phyloP scores from a whole-genome alignment of 2,329 filamentous ascomycete genomes.

The Escovopsis sp. region DNA sequence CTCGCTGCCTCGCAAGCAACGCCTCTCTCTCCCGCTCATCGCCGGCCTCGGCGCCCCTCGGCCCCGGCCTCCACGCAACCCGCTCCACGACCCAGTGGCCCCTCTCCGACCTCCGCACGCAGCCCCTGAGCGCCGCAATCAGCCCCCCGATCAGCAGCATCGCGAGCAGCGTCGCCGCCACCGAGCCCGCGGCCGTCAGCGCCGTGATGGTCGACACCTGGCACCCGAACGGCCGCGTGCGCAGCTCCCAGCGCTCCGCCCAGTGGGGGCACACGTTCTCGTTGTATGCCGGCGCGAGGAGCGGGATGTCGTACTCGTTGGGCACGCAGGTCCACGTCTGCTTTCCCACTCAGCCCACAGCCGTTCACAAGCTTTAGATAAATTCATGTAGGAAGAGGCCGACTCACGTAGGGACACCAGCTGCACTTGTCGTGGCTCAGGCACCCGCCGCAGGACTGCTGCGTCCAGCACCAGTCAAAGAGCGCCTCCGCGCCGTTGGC shows the following conservation, averaged over 20 bases:
- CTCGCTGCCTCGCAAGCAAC: slow-evolving; percentile 10
- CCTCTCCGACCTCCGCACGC: slow-evolving; percentile 10
- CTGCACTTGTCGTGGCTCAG: slow-evolving; percentile 28
- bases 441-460: slow-evolving; percentile 33
- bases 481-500: slow-evolving; percentile 21
- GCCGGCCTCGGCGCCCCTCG: background rate
- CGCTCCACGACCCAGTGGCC: slow-evolving; percentile 8
- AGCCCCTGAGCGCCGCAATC: background rate
- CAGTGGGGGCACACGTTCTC: slow-evolving; percentile 37
- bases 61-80: background rate
- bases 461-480: slow-evolving; percentile 35
- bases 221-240: slow-evolving; percentile 22
- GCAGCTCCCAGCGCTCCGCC: slow-evolving; percentile 26
- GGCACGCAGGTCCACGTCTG: slow-evolving; percentile 41
- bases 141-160: slow-evolving; percentile 11
- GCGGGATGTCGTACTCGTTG: slow-evolving; percentile 28
- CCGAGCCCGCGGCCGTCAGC: slow-evolving; percentile 14
- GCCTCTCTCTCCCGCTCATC: slow-evolving; percentile 17
- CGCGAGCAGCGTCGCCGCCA: slow-evolving; percentile 15
- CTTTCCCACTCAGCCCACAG: background rate
- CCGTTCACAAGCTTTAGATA: background rate
- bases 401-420: slow-evolving; percentile 38
- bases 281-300: slow-evolving; percentile 36
- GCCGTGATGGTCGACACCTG: slow-evolving; percentile 21
- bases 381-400: background rate